Percentiles rank a stretch among this genome's conserved stretches.
These are phyloP conservation scores for Debaryomyces sp. DNA, from an alignment of 1,139 yeast genomes.

Conservation along the genomic window DNA sequence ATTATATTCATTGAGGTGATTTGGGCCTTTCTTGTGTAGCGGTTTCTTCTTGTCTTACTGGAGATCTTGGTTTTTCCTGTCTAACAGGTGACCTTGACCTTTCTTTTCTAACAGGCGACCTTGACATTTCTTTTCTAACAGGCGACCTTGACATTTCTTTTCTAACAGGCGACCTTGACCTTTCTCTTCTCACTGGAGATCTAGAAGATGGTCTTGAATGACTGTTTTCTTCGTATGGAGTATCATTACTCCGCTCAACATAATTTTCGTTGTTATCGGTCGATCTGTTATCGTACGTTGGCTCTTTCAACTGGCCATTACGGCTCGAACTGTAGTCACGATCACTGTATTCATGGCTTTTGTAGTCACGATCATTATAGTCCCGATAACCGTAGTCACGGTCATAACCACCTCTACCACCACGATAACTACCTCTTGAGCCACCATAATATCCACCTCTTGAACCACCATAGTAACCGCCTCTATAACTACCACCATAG, in stretches of 20 bases:
- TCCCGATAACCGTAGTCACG: slow-evolving; percentile 12
- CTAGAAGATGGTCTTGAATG: slow-evolving; percentile 44
- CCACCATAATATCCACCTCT: slow-evolving; percentile 31
- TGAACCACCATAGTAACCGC: no score
- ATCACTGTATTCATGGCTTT: slow-evolving; percentile 11
- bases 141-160: no score
- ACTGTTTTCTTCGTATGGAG: slow-evolving; percentile 23
- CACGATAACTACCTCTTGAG: slow-evolving; percentile 25
- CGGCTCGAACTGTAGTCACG: slow-evolving; percentile 16
- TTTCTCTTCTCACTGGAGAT: no score
- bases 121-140: slow-evolving; percentile 40
- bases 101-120: slow-evolving; percentile 42
- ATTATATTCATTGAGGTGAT: not conserved
- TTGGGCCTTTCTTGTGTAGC: slow-evolving; percentile 10
- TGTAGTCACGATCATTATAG: slow-evolving; percentile 3
- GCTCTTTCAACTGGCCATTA: slow-evolving; percentile 24
- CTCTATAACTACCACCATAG: slow-evolving; percentile 9
- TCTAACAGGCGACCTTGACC: no score
- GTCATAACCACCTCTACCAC: slow-evolving; percentile 20
- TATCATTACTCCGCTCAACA: slow-evolving; percentile 15
- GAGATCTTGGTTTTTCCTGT: not conserved
- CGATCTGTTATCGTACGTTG: slow-evolving; percentile 22
- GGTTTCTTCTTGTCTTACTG: not conserved
- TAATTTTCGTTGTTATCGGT: slow-evolving; percentile 12
- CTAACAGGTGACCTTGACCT: slow-evolving; percentile 10